A percentile compares a stretch with the other conserved stretches of the same genome.
These are phyloP conservation scores for Nothophytophthora sp. DNA, from an alignment of 352 stramenopile genomes.

Conservation along the genomic window DNA sequence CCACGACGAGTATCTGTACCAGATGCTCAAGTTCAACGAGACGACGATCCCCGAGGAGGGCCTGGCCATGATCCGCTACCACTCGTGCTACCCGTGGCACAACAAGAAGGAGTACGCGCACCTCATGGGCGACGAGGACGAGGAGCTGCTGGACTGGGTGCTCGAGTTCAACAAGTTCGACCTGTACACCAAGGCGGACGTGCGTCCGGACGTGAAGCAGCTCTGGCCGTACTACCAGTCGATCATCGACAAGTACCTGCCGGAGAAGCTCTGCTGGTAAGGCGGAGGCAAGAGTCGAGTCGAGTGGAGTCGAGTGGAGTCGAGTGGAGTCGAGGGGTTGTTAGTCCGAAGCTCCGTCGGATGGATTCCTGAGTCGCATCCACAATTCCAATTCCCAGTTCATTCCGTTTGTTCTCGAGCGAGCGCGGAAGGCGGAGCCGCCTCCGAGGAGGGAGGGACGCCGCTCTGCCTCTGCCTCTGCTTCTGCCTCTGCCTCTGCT, in stretches of 20 bases:
- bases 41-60: conserved; percentile 86
- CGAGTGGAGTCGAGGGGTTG: not conserved
- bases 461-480: too few relatives aligned
- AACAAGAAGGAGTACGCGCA: conserved; percentile 92
- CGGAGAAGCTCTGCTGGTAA: conserved; percentile 76
- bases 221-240: conserved; percentile 93
- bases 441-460: too few relatives aligned
- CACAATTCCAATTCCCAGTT: too few relatives aligned
- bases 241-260: conserved; percentile 93
- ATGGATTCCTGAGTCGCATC: too few relatives aligned
- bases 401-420: too few relatives aligned
- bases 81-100: conserved; percentile 94
- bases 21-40: conserved; percentile 93
- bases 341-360: not conserved
- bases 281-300: not conserved
- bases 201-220: conserved; percentile 71
- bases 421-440: too few relatives aligned
- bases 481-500: too few relatives aligned
- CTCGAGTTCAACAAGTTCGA: conserved; percentile 95
- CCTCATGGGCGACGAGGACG: conserved; percentile 87
- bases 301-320: not conserved
- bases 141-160: conserved; percentile 90
- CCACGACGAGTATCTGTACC: conserved; percentile 95
- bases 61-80: conserved; percentile 94
- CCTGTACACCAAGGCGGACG: conserved; percentile 93